phyloP scores from a whole-genome alignment of 2,329 filamentous ascomycete species.

The Macrophomina pseudophaseolina region DNA sequence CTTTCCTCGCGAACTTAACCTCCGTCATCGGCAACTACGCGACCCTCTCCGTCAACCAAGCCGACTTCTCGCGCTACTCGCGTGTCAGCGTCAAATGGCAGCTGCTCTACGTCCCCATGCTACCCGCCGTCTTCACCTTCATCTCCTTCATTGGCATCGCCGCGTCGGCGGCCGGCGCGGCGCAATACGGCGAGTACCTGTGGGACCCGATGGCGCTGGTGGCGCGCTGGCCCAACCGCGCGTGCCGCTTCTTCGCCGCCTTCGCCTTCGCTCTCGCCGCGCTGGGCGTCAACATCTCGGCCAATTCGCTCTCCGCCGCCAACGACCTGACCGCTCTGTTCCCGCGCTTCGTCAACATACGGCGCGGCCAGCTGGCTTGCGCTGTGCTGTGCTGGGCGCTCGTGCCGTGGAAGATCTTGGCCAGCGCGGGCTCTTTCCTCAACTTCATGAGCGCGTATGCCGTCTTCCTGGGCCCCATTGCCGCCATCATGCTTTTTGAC shows the following conservation, averaged over 20 bases:
- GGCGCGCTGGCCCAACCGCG: conserved; percentile 44
- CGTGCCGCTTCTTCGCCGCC: conserved; percentile 48
- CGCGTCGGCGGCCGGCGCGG: conserved; percentile 60
- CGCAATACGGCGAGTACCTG: conserved; percentile 55
- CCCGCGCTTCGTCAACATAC: conserved; percentile 60
- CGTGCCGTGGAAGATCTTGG: conserved; percentile 55
- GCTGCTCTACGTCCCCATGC: conserved; percentile 56
- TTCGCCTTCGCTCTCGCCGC: conserved; percentile 55
- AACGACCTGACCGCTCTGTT: conserved; percentile 60
- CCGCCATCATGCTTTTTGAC: conserved; percentile 64
- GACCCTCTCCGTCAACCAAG: conserved; percentile 59
- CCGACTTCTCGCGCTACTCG: conserved; percentile 63
- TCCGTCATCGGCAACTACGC: conserved; percentile 58
- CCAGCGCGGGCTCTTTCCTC: conserved; percentile 48
- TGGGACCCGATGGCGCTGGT: conserved; percentile 53
- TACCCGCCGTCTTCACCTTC: conserved; percentile 60
- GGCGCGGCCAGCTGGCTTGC: conserved; percentile 54
- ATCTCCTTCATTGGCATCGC: conserved; percentile 63
- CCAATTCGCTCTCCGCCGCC: conserved; percentile 59
- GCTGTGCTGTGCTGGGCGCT: conserved; percentile 51
- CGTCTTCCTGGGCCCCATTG: conserved; percentile 69
- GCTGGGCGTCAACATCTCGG: conserved; percentile 59
- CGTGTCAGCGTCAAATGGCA: conserved; percentile 56
- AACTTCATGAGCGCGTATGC: conserved; percentile 71
- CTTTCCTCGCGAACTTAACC: conserved; percentile 57